These are phyloP conservation scores for Dimargaris cristalligena DNA, from an alignment of 192 early-diverging fungal genomes.

Conservation along the genomic window DNA sequence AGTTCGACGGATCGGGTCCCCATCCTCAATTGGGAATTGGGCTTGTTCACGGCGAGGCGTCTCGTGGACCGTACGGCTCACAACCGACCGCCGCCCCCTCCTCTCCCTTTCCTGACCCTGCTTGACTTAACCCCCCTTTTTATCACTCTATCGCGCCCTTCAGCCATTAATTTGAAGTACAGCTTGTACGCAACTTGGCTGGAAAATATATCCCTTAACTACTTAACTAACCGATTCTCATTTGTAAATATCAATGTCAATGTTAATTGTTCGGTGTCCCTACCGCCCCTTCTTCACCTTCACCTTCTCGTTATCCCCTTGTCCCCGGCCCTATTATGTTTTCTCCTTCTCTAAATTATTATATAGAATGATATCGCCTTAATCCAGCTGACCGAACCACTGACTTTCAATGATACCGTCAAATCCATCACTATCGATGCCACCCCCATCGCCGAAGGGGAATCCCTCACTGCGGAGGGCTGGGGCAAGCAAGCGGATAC, in stretches of 20 bases:
- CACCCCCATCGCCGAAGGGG: conserved; percentile 11
- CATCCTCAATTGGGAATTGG: too few species aligned
- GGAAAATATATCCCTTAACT: neutral
- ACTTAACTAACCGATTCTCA: neutral
- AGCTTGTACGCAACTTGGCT: neutral
- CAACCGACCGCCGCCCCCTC: too few species aligned
- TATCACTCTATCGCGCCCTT: too few species aligned
- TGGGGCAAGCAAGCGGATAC: conserved; percentile 22
- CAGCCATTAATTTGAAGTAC: too few species aligned
- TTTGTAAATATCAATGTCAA: neutral
- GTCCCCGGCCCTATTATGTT: neutral
- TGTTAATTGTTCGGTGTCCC: too few species aligned
- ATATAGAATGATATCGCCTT: conserved; percentile 21
- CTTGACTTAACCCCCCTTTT: too few species aligned
- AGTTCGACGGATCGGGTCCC: too few species aligned
- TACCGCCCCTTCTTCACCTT: neutral
- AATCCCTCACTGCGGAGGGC: conserved; percentile 19
- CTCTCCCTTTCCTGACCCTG: too few species aligned
- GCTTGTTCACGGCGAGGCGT: too few species aligned
- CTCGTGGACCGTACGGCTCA: too few species aligned
- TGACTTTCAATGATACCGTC: conserved; percentile 11
- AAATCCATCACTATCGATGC: conserved; percentile 18
- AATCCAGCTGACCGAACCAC: conserved; percentile 15
- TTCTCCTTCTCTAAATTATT: neutral
- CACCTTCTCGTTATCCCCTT: neutral